A percentile compares a stretch with the other conserved stretches of the same genome.
Evolutionary conservation across 2,329 filamentous ascomycete genomes (phyloP).

Genomic region (Aspergillus uvarum): DNA sequence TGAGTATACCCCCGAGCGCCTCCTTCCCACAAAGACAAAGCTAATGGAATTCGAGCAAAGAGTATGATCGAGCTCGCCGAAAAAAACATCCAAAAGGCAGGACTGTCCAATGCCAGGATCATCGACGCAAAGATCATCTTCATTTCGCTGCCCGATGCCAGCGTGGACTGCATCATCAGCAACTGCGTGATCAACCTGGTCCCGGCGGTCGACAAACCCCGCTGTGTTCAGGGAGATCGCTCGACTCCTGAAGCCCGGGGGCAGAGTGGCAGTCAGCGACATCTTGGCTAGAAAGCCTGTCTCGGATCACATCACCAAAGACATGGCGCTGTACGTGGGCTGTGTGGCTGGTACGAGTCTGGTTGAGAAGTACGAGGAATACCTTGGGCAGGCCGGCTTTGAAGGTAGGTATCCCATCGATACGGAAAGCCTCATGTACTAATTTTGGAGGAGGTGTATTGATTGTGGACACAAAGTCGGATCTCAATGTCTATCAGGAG

Average conservation of each 20-base stretch:
- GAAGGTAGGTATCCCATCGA: constrained; percentile 33
- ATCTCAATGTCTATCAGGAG: constrained; percentile 50
- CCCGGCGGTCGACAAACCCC: constrained; percentile 52
- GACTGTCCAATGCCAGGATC: constrained; percentile 51
- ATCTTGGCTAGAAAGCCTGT: constrained; percentile 56
- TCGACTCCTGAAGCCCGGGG: constrained; percentile 57
- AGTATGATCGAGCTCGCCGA: constrained; percentile 57
- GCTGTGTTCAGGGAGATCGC: constrained; percentile 59
- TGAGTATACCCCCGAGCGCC: constrained; percentile 20
- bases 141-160: constrained; percentile 46
- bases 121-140: constrained; percentile 53
- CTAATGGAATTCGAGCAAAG: constrained; percentile 30
- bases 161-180: constrained; percentile 58
- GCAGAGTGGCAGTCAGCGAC: constrained; percentile 60
- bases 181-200: constrained; percentile 66
- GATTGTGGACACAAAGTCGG: constrained; percentile 48
- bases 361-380: constrained; percentile 53
- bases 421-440: neutral
- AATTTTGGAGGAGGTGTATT: constrained; percentile 37
- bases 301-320: constrained; percentile 48
- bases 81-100: constrained; percentile 43
- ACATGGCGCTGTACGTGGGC: constrained; percentile 58
- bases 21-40: constrained; percentile 1
- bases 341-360: constrained; percentile 60
- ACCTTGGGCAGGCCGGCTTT: constrained; percentile 54